Base-by-base conservation (phyloP, 306 rosid genomes). In the Cucurbita moschata region DNA sequence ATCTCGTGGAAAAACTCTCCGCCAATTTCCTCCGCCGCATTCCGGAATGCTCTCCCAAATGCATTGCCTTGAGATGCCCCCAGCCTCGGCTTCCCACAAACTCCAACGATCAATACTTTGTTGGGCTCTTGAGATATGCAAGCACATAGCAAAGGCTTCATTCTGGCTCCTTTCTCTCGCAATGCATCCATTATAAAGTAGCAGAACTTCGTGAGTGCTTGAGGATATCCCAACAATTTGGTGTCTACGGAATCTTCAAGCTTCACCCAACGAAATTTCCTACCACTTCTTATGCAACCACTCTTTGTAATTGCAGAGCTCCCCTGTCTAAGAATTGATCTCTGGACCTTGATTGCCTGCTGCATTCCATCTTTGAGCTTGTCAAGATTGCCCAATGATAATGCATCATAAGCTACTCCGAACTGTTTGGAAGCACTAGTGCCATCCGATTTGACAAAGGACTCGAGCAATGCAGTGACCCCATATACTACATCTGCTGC, bases 401-500 rank as follows among this genome's bases (percentile, higher is more conserved):
- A 79, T 2, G 97, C 88, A 82, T 94, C 96, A 67, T 85, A 89
- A n/a, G 99, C 99, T 76, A 81, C 86, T 6, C 90, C 87, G 38
- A 89, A 94, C 75, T 94, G 92, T 78, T 79, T 86, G 35, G 96
- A 89, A 74, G 92, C 97, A 83, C 95, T 84, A 30, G 95, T 83
- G 35, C 95, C 95, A 72, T 87, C 95, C 0, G 97, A 75, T 75
- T 79, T 85, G 59, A 85, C 88, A 74, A 85, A 94, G 8, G 97
- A 94, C 62, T 94, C 99, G 2, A 94, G 92, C 86, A 91, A 76
- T 0, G 99, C 99, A 14, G 99, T 94, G 23, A 94, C 96, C 6
- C 99, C 99, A 64, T 85, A 91, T n/a, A 94, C 99, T 64, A 94
- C 97, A 81, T 94, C 99, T 14, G 99, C 99, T 21, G 99, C 99